Base-by-base conservation (phyloP, 176 grass and related monocot species). In the Aegilops speltoides region DNA sequence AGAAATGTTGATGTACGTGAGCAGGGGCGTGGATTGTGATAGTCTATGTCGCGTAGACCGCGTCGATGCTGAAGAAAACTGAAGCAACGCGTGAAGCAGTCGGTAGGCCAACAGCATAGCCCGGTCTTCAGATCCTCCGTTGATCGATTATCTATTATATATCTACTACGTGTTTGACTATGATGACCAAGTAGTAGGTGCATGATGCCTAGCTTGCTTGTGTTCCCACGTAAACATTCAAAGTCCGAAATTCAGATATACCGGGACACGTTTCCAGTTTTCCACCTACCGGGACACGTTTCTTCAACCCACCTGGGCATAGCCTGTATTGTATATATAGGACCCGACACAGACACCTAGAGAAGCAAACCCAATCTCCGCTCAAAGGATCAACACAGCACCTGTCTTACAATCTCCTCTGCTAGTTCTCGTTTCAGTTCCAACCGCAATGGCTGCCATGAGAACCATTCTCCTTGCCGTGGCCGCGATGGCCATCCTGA, bases 401-500 rank as follows among this genome's bases (percentile, higher is more conserved):
- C 19, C 52, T 20, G 17, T 0, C 52, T 16, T 23, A 20, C 5
- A 67, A 43, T 77, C 87, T 80, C 45, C 87, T 80, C 72, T 79
- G 43, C 50, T 64, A 40, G 4, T 43, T 19, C 82, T 16, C 65
- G 52, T 89, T 86, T 76, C 87, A 79, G 20, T 29, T 33, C 1
- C 23, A 1, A 63, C 4, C 32, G 34, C 50, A 74, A 50, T 84
- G 41, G 34, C 54, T 26, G 86, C 75, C 56, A 77, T 66, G 73
- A 59, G 74, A 24, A 19, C 66, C 24, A 75, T 28, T 43, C 43
- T 84, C 26, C 34, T 54, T 2, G 23, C 90, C 10, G 2, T 83
- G 23, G 81, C 89, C 4, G 15, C 61, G 3, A 26, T 87, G 33
- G 78, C 84, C 7, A 31, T 82, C 5, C 10, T 93, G 14, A 73